Percentiles rank a stretch among this genome's conserved stretches.
These are phyloP conservation scores for Bertia moriformis DNA, from an alignment of 2,329 filamentous ascomycete species.

Conservation along the genomic window DNA sequence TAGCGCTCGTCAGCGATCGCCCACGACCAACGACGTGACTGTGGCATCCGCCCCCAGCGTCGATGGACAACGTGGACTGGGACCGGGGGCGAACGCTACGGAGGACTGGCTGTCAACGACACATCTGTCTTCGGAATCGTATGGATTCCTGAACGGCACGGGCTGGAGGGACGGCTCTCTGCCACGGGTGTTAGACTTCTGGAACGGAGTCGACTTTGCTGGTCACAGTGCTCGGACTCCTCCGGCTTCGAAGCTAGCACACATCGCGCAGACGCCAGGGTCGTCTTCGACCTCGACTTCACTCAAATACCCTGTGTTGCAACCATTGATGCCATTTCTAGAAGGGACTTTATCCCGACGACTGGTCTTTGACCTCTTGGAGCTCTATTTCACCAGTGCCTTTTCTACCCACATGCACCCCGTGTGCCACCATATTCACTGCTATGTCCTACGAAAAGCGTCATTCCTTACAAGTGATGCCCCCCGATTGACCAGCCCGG, in stretches of 20 bases:
- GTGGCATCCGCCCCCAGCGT: background rate
- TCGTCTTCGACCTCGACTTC: background rate
- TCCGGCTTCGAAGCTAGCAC: background rate
- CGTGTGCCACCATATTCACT: constrained; percentile 1
- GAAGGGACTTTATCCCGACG: background rate
- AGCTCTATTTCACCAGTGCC: constrained; percentile 1
- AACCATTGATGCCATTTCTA: background rate
- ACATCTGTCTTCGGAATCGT: background rate
- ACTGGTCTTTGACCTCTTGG: background rate
- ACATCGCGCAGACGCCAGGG: background rate
- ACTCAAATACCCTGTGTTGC: background rate
- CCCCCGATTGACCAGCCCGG: background rate
- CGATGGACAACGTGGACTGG: background rate
- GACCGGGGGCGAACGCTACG: background rate
- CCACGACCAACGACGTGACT: background rate
- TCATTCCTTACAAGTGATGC: background rate
- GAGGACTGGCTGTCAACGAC: background rate
- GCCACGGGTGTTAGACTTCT: background rate
- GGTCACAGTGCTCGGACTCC: background rate
- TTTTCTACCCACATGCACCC: constrained; percentile 1
- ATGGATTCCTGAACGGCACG: background rate
- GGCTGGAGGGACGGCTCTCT: background rate
- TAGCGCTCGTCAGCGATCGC: background rate
- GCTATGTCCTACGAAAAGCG: background rate
- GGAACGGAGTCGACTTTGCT: background rate